These are phyloP conservation scores for Prunus persica DNA, from an alignment of 306 rosid species.

Conservation along the genomic window DNA sequence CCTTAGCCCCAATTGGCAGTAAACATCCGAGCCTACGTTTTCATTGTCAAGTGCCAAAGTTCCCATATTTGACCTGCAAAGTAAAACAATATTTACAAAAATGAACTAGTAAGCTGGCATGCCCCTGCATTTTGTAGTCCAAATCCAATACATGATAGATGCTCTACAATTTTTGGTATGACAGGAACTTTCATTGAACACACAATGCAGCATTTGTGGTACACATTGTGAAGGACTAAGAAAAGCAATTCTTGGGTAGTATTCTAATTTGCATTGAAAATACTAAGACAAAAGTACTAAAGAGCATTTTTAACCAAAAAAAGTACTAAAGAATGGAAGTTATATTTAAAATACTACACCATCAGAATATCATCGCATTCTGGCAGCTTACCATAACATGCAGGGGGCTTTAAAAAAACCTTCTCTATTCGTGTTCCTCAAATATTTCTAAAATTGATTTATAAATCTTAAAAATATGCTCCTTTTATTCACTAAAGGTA, in stretches of 20 bases:
- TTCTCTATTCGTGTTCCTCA: too few species aligned
- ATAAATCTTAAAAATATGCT: not conserved
- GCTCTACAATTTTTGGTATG: not conserved
- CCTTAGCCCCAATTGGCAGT: slow-evolving; percentile 63
- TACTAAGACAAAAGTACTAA: not conserved
- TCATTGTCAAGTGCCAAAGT: slow-evolving; percentile 48
- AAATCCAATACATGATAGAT: not conserved
- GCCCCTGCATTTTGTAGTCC: not conserved
- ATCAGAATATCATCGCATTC: too few species aligned
- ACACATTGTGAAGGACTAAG: not conserved
- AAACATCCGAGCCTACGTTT: slow-evolving; percentile 48
- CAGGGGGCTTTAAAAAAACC: not conserved
- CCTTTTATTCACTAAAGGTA: not conserved
- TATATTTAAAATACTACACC: too few species aligned
- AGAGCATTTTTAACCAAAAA: not conserved
- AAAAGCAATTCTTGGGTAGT: not conserved
- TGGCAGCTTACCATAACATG: too few species aligned
- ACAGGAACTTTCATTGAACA: not conserved
- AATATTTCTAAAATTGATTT: not conserved
- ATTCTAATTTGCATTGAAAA: not conserved
- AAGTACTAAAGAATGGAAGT: not conserved
- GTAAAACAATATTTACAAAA: slow-evolving; percentile 9
- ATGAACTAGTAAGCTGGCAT: not conserved
- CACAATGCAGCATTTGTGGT: not conserved
- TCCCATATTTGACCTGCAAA: slow-evolving; percentile 75